Base-by-base conservation (phyloP, 257 asterid species). In the Rubia yunnanensis region DNA sequence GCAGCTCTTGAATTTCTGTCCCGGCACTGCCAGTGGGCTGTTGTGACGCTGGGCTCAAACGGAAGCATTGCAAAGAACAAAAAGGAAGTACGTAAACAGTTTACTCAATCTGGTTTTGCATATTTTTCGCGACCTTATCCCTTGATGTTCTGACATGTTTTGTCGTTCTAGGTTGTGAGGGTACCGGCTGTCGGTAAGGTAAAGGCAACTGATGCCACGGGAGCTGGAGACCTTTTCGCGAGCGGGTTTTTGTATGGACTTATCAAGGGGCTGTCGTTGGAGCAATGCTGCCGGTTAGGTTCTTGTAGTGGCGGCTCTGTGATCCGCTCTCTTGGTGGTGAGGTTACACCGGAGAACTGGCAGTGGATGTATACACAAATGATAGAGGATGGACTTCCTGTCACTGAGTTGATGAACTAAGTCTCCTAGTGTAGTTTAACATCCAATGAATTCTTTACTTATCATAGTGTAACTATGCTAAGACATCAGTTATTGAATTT, bases 221-320 rank as follows among this genome's bases (percentile, higher is more conserved):
- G 99, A 63, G 99, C 99, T 0, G 99, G 99, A 7, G 99, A 94
- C 82, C 92, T 94, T 22, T 94, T 94, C 56, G 99, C 97, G 0
- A 74, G 99, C 38, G 99, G 99, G 7, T 94, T 90, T 80, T 66
- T 94, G 70, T 94, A 90, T 22, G 99, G 99, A 53, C 71, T 94
- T 71, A 86, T 94, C 82, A 86, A 81, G 64, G 97, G 95, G 14
- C 65, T 84, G 1, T 68, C 96, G 0, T 80, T 90, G 32, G 99
- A 94, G 63, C 96, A 85, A 63, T 90, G 96, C 81, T 94, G 99
- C 58, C 79, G 80, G 76, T 69, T 88, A 0, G 99, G 99, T 6
- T 78, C 99, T 4, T 94, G 99, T 78, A 85, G 95, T 28, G 99
- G 99, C 32, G 99, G 96, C 2, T 88, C 97, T 1, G 98, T 94